A percentile compares a stretch with the other conserved stretches of the same genome.
These are phyloP conservation scores for Epichloe bromicola DNA, from an alignment of 2,329 filamentous ascomycete species.

Conservation along the genomic window DNA sequence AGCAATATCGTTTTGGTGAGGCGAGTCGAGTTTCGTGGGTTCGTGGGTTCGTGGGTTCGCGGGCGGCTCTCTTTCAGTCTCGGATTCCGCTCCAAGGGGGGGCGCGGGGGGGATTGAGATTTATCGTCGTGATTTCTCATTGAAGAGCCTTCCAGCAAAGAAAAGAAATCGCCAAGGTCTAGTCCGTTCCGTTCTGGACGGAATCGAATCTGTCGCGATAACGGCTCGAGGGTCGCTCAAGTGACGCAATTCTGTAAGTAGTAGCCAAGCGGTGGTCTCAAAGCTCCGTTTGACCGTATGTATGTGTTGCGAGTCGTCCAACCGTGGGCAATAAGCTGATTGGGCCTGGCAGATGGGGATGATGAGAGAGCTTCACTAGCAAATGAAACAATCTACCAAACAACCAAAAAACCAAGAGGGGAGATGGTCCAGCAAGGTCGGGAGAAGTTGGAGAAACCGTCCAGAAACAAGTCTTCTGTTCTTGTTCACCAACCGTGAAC, in stretches of 20 bases:
- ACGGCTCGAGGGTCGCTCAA: not conserved
- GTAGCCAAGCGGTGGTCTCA: too few species aligned
- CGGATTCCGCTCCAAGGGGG: conserved; percentile 1
- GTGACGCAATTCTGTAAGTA: not conserved
- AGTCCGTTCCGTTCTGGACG: not conserved
- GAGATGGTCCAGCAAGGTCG: not conserved
- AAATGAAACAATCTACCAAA: too few species aligned
- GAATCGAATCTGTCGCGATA: not conserved
- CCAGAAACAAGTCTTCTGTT: not conserved
- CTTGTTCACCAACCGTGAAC: not conserved
- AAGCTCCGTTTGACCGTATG: not conserved
- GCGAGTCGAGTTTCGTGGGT: not conserved
- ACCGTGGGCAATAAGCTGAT: not conserved
- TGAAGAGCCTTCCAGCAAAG: not conserved
- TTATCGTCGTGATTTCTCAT: conserved; percentile 2
- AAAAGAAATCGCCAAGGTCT: not conserved
- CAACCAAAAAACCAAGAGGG: not conserved
- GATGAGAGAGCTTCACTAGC: not conserved
- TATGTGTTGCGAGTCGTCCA: not conserved
- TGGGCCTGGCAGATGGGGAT: too few species aligned
- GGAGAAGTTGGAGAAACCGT: not conserved
- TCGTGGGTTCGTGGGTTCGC: not conserved
- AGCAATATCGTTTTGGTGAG: too few species aligned
- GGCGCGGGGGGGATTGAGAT: not conserved
- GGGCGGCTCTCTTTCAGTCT: not conserved